Conservation (phyloP, 2,329 filamentous ascomycete genomes). For the Aspergillus quadricinctus region DNA sequence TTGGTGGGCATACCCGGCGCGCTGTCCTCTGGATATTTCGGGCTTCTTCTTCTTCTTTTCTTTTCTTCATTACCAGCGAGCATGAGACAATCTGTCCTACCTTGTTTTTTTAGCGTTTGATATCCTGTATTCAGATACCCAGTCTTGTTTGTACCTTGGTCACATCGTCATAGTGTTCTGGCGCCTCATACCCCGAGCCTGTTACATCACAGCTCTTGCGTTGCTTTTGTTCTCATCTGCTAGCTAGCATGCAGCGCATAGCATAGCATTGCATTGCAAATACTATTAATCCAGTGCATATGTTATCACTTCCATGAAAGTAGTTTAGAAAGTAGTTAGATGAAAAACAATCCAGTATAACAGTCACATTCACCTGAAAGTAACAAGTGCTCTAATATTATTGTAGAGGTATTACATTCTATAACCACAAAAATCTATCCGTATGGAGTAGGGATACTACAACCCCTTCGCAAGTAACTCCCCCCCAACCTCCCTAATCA, state of each 20-base stretch:
- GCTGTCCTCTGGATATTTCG: background rate
- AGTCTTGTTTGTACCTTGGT: slow-evolving; percentile 17
- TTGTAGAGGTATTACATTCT: background rate
- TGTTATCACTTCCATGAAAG: too few relatives aligned
- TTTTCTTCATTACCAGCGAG: background rate
- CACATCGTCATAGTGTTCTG: background rate
- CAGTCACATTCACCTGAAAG: background rate
- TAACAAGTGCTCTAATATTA: background rate
- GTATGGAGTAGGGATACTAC: too few relatives aligned
- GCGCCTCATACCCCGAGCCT: slow-evolving; percentile 19
- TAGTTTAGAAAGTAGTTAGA: background rate
- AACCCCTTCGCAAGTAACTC: slow-evolving; percentile 36
- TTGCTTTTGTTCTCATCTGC: background rate
- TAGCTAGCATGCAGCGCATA: too few relatives aligned
- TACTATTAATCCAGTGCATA: too few relatives aligned
- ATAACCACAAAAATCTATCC: background rate
- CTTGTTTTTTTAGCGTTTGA: slow-evolving; percentile 8
- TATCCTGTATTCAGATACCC: slow-evolving; percentile 16
- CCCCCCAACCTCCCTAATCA: slow-evolving; percentile 50
- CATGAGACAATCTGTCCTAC: slow-evolving; percentile 5
- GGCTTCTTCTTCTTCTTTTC: background rate
- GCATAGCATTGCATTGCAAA: too few relatives aligned
- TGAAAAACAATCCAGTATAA: background rate
- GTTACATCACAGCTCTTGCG: slow-evolving; percentile 17
- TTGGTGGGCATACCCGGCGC: slow-evolving; percentile 6